A percentile compares a stretch with the other conserved stretches of the same genome.
Conservation (phyloP, 2,329 filamentous ascomycete species). For the Lachnellula willkommii region DNA sequence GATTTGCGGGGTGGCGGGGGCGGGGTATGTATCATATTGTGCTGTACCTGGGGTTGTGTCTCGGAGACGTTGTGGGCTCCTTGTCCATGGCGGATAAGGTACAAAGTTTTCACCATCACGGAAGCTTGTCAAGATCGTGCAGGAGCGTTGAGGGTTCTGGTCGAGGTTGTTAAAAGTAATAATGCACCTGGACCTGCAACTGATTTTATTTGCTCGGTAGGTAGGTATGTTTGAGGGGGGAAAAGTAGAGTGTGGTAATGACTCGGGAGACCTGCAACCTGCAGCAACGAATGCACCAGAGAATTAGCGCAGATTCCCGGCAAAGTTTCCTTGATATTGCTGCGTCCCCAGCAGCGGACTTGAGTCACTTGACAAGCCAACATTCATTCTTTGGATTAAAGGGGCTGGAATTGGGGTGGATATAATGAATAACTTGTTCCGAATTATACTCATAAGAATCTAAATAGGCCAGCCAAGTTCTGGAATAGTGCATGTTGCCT, state of each 20-base stretch:
- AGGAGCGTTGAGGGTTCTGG: neutral
- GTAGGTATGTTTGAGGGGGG: neutral
- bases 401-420: too few relatives aligned
- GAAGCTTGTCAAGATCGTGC: neutral
- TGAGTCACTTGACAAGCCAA: too few relatives aligned
- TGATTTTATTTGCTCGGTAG: neutral
- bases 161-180: neutral
- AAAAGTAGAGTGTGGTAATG: neutral
- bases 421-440: too few relatives aligned
- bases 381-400: too few relatives aligned
- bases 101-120: conserved; percentile 11
- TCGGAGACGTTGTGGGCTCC: conserved; percentile 68
- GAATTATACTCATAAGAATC: too few relatives aligned
- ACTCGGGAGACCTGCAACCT: neutral
- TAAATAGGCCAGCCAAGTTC: too few relatives aligned
- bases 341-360: too few relatives aligned
- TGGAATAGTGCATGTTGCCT: too few relatives aligned
- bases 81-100: conserved; percentile 61
- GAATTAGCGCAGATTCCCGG: neutral
- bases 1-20: neutral
- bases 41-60: neutral
- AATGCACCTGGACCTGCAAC: neutral
- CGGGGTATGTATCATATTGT: neutral
- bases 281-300: neutral
- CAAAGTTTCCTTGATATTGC: neutral